Conservation (phyloP, 2,329 filamentous ascomycete genomes). For the Coniochaeta sp. region DNA sequence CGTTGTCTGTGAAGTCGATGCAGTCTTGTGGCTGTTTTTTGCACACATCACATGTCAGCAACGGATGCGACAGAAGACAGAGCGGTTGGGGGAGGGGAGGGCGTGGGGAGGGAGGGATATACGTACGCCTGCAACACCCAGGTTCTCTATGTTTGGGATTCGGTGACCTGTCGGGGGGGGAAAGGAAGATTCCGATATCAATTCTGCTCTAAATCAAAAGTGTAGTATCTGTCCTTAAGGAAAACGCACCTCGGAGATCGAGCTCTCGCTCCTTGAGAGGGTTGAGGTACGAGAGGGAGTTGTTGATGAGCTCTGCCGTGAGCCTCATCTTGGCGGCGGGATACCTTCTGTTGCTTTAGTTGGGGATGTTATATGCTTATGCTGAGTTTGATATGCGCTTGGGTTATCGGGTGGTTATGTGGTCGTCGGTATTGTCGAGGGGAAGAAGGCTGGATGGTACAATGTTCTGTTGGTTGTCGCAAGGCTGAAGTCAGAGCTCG, state of each 20-base stretch:
- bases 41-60: too few relatives aligned
- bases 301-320: conserved; percentile 88
- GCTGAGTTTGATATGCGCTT: not conserved
- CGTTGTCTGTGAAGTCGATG: conserved; percentile 98
- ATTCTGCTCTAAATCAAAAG: conserved; percentile 63
- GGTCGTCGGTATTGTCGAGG: too few relatives aligned
- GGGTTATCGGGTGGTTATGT: not conserved
- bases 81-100: not conserved
- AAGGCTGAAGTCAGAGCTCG: conserved; percentile 1
- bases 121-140: conserved; percentile 87
- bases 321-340: conserved; percentile 66
- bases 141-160: conserved; percentile 94
- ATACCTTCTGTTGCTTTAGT: conserved; percentile 10
- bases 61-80: not conserved
- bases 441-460: not conserved
- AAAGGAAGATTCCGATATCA: conserved; percentile 63
- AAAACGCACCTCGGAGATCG: conserved; percentile 92
- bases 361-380: not conserved
- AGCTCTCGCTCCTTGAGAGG: conserved; percentile 98
- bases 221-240: conserved; percentile 98
- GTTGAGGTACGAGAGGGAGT: conserved; percentile 96
- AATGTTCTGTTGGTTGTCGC: not conserved
- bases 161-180: conserved; percentile 75
- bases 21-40: conserved; percentile 79
- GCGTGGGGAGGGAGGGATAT: not conserved